phyloP scores from a whole-genome alignment of 345 rosid genomes.

The Eucalyptus tenuipes region DNA sequence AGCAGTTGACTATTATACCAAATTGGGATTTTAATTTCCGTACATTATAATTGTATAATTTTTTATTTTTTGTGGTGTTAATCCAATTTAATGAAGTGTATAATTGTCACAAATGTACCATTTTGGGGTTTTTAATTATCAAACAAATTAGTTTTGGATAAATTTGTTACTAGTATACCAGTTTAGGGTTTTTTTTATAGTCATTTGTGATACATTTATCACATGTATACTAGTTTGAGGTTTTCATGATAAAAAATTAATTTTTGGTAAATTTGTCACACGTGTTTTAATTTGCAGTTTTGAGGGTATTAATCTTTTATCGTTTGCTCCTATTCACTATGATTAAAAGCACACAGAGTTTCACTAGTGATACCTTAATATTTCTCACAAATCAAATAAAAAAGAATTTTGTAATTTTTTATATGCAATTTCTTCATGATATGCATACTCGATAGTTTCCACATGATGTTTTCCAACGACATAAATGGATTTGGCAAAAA shows the following conservation, averaged over 20 bases:
- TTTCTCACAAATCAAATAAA: neutral
- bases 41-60: accelerated
- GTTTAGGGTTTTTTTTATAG: no score
- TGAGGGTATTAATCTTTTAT: no score
- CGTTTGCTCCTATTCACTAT: neutral
- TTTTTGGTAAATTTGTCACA: no score
- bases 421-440: neutral
- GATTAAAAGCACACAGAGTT: neutral
- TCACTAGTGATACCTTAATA: neutral
- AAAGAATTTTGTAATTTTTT: neutral
- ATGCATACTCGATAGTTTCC: neutral
- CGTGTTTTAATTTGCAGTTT: accelerated
- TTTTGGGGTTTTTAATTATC: accelerated
- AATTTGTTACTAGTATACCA: no score
- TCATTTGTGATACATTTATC: no score
- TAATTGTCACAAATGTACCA: accelerated
- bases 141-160: no score
- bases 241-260: accelerated
- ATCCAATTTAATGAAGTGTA: no score
- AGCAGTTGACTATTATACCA: accelerated
- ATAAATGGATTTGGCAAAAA: neutral
- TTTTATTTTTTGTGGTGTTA: no score
- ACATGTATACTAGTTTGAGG: no score
- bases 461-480: neutral
- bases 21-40: accelerated